phyloP scores from a whole-genome alignment of 2,329 filamentous ascomycete genomes.

The Onygenales sp. region DNA sequence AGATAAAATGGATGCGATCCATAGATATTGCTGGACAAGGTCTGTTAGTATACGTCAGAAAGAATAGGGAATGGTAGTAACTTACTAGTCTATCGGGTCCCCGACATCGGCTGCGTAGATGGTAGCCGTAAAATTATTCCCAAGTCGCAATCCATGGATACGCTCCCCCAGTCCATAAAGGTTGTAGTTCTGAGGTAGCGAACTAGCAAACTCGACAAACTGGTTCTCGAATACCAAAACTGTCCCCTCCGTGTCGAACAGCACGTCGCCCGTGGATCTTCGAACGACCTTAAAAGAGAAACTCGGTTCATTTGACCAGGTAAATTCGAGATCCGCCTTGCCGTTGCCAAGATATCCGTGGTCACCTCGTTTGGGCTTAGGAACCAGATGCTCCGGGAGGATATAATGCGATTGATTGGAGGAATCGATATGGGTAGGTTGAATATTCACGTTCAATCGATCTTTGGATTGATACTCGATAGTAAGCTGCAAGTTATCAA shows the following conservation, averaged over 20 bases:
- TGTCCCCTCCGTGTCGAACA: slow-evolving; percentile 58
- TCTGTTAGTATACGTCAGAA: background rate
- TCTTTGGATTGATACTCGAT: slow-evolving; percentile 59
- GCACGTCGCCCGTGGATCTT: slow-evolving; percentile 51
- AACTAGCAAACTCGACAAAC: slow-evolving; percentile 63
- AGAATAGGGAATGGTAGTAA: background rate
- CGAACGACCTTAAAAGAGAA: slow-evolving; percentile 50
- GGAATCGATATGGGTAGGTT: slow-evolving; percentile 52
- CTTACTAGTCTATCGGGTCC: slow-evolving; percentile 40
- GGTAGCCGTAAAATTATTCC: slow-evolving; percentile 62
- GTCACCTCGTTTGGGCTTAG: slow-evolving; percentile 41
- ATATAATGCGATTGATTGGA: slow-evolving; percentile 59
- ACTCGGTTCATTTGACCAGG: slow-evolving; percentile 48
- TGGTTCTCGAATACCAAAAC: slow-evolving; percentile 66
- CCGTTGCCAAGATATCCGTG: slow-evolving; percentile 23
- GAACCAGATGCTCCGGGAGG: slow-evolving; percentile 54
- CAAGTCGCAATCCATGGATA: slow-evolving; percentile 61
- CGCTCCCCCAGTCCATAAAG: slow-evolving; percentile 66
- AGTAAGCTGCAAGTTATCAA: slow-evolving; percentile 55
- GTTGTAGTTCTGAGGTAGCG: slow-evolving; percentile 62
- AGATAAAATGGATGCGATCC: slow-evolving; percentile 70
- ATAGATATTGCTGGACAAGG: slow-evolving; percentile 52
- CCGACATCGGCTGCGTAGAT: slow-evolving; percentile 60
- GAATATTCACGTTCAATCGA: slow-evolving; percentile 61
- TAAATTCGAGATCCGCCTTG: slow-evolving; percentile 40